Base-by-base conservation (phyloP, 2,329 filamentous ascomycete species). In the Xylaria sp. region DNA sequence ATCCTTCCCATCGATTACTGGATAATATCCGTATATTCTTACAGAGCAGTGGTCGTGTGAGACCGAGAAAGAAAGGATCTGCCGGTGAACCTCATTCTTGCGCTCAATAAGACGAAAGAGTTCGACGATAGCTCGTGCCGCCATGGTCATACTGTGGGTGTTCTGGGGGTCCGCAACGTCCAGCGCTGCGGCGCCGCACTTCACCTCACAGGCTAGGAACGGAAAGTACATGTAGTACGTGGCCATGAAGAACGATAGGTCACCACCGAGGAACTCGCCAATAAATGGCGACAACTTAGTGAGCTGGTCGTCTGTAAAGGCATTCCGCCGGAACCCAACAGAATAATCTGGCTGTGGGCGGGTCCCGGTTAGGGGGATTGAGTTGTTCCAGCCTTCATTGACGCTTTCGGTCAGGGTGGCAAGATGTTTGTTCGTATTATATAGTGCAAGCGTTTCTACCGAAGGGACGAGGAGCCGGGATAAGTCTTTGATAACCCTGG, bases 191-290 rank as follows among this genome's bases (percentile, higher is more conserved):
- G 75, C 73, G 55, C 82, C 79, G 69, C 80, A 84, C 74, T 85
- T 85, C 0, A 85, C 83, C 73, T 87, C 82, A 73, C 80, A 84
- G 0, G 81, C 81, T 0, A 87, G 76, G 70, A 86, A 87, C 2
- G 83, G 83, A 69, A 87, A 85, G 76, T 82, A 83, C 78, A 86
- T 85, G 5, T 80, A 75, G 62, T 79, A 82, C 10, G 82, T 86
- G 12, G 73, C 80, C 78, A 83, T 82, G 63, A 86, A 84, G 69
- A 75, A 80, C 23, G 80, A 86, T 59, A 73, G 73, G 64, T 82
- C 77, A 15, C 76, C 75, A 33, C 60, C 43, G 31, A 78, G 54
- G 43, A 64, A 59, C 39, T 82, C 72, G 62, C 79, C 78, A 61
- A 83, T 71, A 54, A 81, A 81, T 4, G 80, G 80, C 7, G 74